These are phyloP conservation scores for Populus hybrid DNA, from an alignment of 441 rosid genomes.

Conservation along the genomic window DNA sequence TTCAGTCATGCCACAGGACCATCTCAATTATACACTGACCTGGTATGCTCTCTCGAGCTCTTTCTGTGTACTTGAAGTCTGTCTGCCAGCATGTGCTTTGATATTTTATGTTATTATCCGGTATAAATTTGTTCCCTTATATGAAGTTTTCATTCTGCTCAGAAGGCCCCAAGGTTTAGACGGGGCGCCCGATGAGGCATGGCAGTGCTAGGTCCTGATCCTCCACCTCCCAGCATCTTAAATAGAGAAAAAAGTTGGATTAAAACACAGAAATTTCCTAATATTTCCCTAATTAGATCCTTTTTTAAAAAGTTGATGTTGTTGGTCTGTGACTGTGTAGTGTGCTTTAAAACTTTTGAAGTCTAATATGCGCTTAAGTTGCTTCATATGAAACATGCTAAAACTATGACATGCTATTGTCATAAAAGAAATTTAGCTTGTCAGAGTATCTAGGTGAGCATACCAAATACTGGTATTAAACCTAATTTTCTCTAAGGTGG, in stretches of 20 bases:
- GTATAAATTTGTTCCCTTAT: background rate
- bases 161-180: background rate
- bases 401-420: background rate
- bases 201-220: background rate
- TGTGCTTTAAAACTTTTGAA: background rate
- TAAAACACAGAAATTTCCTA: background rate
- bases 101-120: background rate
- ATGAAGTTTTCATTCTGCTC: background rate
- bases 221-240: background rate
- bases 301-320: background rate
- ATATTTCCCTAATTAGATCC: background rate
- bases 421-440: background rate
- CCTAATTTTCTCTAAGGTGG: background rate
- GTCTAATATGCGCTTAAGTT: background rate
- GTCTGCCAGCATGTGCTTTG: background rate
- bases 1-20: slow-evolving; percentile 98
- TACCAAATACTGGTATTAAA: background rate
- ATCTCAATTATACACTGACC: slow-evolving; percentile 81
- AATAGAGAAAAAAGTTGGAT: background rate
- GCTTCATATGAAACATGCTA: background rate
- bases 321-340: background rate
- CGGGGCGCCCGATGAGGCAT: background rate
- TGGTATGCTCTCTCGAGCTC: slow-evolving; percentile 42
- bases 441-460: background rate
- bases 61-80: background rate